Conservation (phyloP, 148 eudicot genomes). For the Chenopodium quinoa region DNA sequence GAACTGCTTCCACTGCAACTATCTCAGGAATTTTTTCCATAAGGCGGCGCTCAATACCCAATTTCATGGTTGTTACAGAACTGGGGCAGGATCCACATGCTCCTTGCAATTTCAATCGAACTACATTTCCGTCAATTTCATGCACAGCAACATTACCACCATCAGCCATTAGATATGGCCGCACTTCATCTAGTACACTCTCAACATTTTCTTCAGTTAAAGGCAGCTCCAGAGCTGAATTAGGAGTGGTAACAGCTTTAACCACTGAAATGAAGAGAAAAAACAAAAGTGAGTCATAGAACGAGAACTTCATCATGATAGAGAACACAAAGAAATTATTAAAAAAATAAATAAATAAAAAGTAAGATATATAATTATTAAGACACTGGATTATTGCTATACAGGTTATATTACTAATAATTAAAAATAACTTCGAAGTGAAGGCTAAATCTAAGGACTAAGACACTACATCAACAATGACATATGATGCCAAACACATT, state of each 20-base stretch:
- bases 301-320: not conserved
- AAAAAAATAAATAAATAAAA: no score
- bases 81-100: conserved; percentile 98
- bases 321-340: not conserved
- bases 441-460: not conserved
- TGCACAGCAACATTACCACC: conserved; percentile 95
- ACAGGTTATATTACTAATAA: not conserved
- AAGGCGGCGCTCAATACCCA: conserved; percentile 89
- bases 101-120: conserved; percentile 78
- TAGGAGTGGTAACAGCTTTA: conserved; percentile 69
- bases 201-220: conserved; percentile 88
- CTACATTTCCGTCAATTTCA: conserved; percentile 89
- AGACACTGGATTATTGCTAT: not conserved
- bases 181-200: conserved; percentile 75
- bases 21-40: conserved; percentile 95
- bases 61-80: conserved; percentile 79
- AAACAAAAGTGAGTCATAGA: not conserved
- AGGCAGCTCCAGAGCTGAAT: conserved; percentile 70
- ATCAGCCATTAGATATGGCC: conserved; percentile 85
- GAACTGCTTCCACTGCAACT: conserved; percentile 78
- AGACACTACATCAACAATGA: not conserved
- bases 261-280: conserved; percentile 43
- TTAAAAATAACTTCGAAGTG: not conserved
- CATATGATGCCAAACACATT: not conserved
- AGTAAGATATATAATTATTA: no score